Percentiles rank a stretch among this genome's conserved stretches.
These are phyloP conservation scores for Alternaria solani DNA, from an alignment of 2,329 filamentous ascomycete species.

Conservation along the genomic window DNA sequence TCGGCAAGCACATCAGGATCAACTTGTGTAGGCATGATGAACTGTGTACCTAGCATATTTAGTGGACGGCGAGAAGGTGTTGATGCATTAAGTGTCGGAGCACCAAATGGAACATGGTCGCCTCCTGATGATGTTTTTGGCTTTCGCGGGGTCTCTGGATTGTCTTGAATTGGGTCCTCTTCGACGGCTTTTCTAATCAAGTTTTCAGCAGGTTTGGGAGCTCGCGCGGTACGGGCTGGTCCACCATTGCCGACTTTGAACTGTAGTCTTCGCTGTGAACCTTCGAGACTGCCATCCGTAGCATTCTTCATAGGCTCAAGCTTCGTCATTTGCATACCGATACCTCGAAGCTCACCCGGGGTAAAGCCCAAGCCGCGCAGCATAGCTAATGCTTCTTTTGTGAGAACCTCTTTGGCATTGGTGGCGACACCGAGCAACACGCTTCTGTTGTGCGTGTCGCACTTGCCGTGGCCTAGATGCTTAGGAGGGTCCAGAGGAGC, in stretches of 20 bases:
- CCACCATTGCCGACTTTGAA: conserved; percentile 67
- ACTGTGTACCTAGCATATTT: conserved; percentile 87
- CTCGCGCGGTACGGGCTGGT: conserved; percentile 36
- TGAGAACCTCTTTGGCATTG: conserved; percentile 73
- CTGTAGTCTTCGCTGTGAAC: conserved; percentile 79
- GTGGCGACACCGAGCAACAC: conserved; percentile 83
- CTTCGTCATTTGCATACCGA: conserved; percentile 93
- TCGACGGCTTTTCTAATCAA: conserved; percentile 23
- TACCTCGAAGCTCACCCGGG: conserved; percentile 88
- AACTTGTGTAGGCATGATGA: conserved; percentile 83
- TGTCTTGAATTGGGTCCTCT: conserved; percentile 58
- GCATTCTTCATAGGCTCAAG: conserved; percentile 77
- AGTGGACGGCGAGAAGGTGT: conserved; percentile 70
- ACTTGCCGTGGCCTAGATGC: conserved; percentile 93
- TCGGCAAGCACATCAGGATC: conserved; percentile 85
- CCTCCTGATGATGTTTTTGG: conserved; percentile 30
- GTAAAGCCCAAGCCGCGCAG: conserved; percentile 83
- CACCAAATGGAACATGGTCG: conserved; percentile 50
- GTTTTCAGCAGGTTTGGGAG: conserved; percentile 21
- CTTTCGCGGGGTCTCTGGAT: conserved; percentile 53
- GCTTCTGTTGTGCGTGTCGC: conserved; percentile 93
- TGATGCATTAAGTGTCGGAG: conserved; percentile 47
- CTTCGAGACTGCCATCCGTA: conserved; percentile 63
- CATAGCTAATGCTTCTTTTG: conserved; percentile 84
- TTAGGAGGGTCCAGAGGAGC: conserved; percentile 92